A percentile compares a stretch with the other conserved stretches of the same genome.
phyloP scores from a whole-genome alignment of 345 rosid genomes.

The Ceriops decandra region DNA sequence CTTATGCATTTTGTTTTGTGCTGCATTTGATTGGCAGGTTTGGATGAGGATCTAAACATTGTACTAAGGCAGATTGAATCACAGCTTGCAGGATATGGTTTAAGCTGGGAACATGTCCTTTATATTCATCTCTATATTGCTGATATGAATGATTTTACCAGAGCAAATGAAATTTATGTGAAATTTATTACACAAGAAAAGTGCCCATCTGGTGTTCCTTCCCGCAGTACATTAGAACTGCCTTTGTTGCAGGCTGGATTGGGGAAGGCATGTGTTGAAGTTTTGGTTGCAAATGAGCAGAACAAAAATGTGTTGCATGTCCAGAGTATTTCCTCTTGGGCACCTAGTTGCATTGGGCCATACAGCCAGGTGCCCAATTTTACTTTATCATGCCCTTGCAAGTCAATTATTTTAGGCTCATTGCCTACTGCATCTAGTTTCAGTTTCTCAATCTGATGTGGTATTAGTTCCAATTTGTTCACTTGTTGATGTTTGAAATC shows the following conservation, averaged over 20 bases:
- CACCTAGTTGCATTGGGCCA: slow-evolving; percentile 99
- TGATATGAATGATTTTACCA: slow-evolving; percentile 73
- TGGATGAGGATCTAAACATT: slow-evolving; percentile 63
- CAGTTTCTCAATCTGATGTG: too few relatives aligned
- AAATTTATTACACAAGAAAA: slow-evolving; percentile 81
- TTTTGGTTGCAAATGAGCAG: slow-evolving; percentile 61
- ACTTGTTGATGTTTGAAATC: too few relatives aligned
- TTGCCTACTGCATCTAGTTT: too few relatives aligned
- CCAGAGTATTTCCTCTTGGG: slow-evolving; percentile 95
- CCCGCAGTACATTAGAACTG: slow-evolving; percentile 90
- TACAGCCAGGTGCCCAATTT: slow-evolving; percentile 73
- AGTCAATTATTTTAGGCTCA: not conserved
- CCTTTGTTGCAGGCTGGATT: slow-evolving; percentile 67
- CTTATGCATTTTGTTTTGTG: slow-evolving; percentile 1
- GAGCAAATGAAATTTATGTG: slow-evolving; percentile 83
- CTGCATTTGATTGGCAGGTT: slow-evolving; percentile 38
- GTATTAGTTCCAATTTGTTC: too few relatives aligned
- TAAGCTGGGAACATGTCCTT: slow-evolving; percentile 74
- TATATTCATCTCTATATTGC: slow-evolving; percentile 86
- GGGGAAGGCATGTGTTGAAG: slow-evolving; percentile 80
- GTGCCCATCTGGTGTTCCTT: slow-evolving; percentile 95
- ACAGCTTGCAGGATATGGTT: slow-evolving; percentile 49
- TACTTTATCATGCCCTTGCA: not conserved
- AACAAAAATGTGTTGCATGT: slow-evolving; percentile 92
- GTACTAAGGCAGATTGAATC: slow-evolving; percentile 57